Evolutionary conservation across 306 rosid genomes (phyloP), one percentile per base, ranked within the genome.

Genomic region (Argentina anserina): DNA sequence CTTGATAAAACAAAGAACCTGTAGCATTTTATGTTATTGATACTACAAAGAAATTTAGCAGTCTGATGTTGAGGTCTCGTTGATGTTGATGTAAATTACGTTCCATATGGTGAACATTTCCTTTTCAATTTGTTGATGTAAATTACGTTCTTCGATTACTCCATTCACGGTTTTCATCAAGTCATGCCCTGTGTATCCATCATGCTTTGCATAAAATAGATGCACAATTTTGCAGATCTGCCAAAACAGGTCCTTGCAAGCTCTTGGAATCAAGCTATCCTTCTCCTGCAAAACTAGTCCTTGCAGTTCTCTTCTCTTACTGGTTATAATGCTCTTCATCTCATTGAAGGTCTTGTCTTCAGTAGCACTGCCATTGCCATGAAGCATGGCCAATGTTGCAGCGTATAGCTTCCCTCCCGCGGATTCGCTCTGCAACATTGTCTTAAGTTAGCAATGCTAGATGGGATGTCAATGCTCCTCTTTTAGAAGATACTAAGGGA

Each of bases 201-300:
- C 98, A 55, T 84, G 85, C 80, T 88, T 88, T 42, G 84, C 80
- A 77, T 94, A 91, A 77, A 94, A 86, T 11, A 89, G 77, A 74
- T 89, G 78, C 76, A 88, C 56, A 47, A 85, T 86, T 75, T 81
- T 83, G 59, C 67, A 61, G 96, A 86, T 89, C 45, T 87, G 87
- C 98, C 98, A 91, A 69, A 93, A 91, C 81, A 91, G 72, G 64
- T 89, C 89, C 85, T 86, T 93, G 90, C 94, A 89, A 26, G 82
- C 90, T 86, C 92, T 91, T 70, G 97, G 94, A 68, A 93, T 71
- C 34, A 67, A 7, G 71, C 89, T 84, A 9, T 76, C 86, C 69
- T 88, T 75, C 69, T 64, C 36, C 36, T 33, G 78, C 86, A 93
- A 73, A 85, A 91, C 87, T 53, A 89, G 63, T 36, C 86, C 81